Conservation (phyloP, 805 yeast species). For the Kuraishia molischiana region DNA sequence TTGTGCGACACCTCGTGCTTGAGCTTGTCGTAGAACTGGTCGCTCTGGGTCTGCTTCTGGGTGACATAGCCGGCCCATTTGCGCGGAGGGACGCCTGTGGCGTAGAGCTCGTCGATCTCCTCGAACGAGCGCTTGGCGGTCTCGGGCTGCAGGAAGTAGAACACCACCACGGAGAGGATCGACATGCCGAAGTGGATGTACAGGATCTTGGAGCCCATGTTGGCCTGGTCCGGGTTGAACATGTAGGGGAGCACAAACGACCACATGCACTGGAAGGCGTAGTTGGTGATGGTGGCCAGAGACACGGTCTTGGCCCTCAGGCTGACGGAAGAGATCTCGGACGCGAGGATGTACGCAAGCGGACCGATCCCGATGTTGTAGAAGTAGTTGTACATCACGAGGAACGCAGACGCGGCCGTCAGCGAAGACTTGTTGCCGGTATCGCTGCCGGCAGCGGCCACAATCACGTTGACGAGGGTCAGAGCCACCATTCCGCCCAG, state of each 20-base stretch:
- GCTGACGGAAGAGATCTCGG: conserved; percentile 27
- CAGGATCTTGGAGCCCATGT: conserved; percentile 39
- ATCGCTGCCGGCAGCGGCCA: conserved; percentile 15
- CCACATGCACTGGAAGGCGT: conserved; percentile 22
- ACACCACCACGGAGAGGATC: conserved; percentile 20
- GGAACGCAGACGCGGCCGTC: conserved; percentile 3
- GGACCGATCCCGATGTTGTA: conserved; percentile 31
- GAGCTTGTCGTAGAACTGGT: neutral
- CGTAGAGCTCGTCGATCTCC: conserved; percentile 48
- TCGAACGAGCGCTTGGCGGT: conserved; percentile 48
- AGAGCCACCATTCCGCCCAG: conserved; percentile 4
- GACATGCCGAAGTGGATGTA: conserved; percentile 33
- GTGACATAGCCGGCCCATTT: conserved; percentile 13
- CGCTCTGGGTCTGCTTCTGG: conserved; percentile 1
- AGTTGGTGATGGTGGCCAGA: conserved; percentile 19
- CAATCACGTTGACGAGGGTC: conserved; percentile 8
- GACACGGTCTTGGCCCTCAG: conserved; percentile 31
- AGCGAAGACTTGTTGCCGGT: conserved; percentile 3
- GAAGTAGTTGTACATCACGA: conserved; percentile 17
- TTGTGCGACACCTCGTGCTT: neutral
- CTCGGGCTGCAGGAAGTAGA: conserved; percentile 44
- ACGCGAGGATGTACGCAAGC: conserved; percentile 25
- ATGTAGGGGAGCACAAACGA: conserved; percentile 35
- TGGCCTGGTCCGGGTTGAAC: conserved; percentile 35
- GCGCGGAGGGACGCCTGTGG: conserved; percentile 18